Percentiles rank a stretch among this genome's conserved stretches.
Conservation (phyloP, 179 eudicot species). For the Actinidia chinensis region DNA sequence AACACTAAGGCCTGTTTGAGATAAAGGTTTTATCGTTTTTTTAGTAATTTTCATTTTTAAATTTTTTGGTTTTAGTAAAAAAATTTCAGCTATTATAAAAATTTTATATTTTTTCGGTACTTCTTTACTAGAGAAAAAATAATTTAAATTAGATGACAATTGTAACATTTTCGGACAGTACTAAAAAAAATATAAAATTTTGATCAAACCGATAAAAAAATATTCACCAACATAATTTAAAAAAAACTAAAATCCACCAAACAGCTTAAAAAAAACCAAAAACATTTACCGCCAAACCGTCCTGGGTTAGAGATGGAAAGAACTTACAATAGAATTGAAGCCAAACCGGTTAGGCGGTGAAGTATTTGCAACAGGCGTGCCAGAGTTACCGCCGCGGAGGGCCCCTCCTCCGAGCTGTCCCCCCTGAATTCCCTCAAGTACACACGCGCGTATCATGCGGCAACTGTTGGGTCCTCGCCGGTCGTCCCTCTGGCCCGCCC, state of each 20-base stretch:
- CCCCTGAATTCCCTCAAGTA: conserved; percentile 79
- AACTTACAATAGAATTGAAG: conserved; percentile 76
- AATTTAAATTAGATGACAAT: too few species aligned
- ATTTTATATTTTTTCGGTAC: too few species aligned
- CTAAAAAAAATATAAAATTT: too few species aligned
- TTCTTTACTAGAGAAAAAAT: too few species aligned
- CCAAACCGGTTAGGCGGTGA: conserved; percentile 77
- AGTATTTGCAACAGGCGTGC: conserved; percentile 94
- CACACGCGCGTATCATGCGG: conserved; percentile 55
- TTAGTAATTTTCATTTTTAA: too few species aligned
- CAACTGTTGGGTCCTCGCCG: conserved; percentile 78
- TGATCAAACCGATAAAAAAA: neutral
- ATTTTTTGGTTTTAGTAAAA: too few species aligned
- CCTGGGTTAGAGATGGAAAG: neutral
- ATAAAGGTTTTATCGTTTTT: too few species aligned
- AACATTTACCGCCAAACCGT: neutral
- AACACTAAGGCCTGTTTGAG: too few species aligned
- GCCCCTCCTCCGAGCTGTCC: conserved; percentile 58
- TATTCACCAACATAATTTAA: neutral
- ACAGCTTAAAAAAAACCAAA: neutral
- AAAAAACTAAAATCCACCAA: neutral
- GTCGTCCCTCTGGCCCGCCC: conserved; percentile 95
- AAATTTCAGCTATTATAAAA: too few species aligned
- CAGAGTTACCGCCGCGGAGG: conserved; percentile 50
- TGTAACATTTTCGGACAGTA: too few species aligned